Base-by-base conservation (phyloP, 768 basidiomycete species). In the Mycena albidolilacea region DNA sequence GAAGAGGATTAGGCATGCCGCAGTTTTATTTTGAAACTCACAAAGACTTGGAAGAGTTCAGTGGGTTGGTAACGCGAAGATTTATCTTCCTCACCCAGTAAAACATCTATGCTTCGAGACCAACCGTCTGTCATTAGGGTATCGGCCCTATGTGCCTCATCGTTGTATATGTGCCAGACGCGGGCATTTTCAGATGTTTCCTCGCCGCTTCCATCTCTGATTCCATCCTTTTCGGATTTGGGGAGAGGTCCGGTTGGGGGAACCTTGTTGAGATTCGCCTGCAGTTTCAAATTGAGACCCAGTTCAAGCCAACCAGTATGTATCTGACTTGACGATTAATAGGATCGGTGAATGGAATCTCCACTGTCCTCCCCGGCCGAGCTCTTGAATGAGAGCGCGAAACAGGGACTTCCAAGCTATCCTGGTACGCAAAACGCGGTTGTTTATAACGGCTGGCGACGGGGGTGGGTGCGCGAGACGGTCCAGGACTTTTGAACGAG, bases 131-230 rank as follows among this genome's bases (percentile, higher is more conserved):
- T 80, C 62, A 83, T 77, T 2, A 80, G 74, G 1, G 76, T 71
- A 72, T 87, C 85, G 17, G 79, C 76, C 60, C 80, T 84, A 10
- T 77, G 68, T 6, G 86, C 82, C 69, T 85, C 85, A 5, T 84
- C 82, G n/a, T 82, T 82, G 74, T 86, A 87, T 5, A 84, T 79
- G n/a, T 80, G 78, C 85, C 86, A 87, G 15, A 86, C 78, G 8
- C 79, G 75, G 14, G 84, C 83, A 75, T 79, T 73, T 64, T 83
- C 83, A 7, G 77, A 76, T 12, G 79, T 78, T 50, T 85, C 84
- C 52, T 80, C 80, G 10, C 83, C 85, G 15, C 75, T 76, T 69
- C 82, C 83, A 65, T 80, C 80, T 63, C 44, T 70, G 11, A 39
- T 58, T 10, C 9, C 69, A 39, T 70, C 69, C 64, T 68, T 68